phyloP scores from a whole-genome alignment of 257 asterid genomes.

The Solanum rostratum region DNA sequence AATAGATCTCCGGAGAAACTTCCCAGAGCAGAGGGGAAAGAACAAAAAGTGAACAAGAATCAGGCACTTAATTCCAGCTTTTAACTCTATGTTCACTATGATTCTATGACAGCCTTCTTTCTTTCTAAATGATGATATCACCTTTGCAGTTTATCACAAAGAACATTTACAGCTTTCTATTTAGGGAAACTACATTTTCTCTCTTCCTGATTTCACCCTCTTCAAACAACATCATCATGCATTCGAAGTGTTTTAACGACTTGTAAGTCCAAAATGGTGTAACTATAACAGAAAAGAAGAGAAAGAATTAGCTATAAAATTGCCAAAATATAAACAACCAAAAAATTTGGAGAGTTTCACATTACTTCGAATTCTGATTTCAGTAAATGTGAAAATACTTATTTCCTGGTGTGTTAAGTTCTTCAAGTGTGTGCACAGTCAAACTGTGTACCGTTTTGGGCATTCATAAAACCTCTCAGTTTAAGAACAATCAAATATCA shows the following conservation, averaged over 20 bases:
- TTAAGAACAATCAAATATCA: neutral
- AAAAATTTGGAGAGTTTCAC: neutral
- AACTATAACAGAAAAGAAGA: neutral
- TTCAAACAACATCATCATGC: neutral
- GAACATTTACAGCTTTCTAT: neutral
- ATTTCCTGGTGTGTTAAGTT: neutral
- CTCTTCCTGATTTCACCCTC: neutral
- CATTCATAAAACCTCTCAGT: neutral
- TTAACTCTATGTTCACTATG: neutral
- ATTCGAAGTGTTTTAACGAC: neutral
- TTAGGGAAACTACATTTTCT: neutral
- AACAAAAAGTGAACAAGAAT: neutral
- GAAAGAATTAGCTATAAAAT: neutral
- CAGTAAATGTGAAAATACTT: neutral
- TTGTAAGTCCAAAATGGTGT: neutral
- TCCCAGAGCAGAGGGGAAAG: neutral
- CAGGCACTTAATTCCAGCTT: neutral
- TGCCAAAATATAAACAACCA: neutral
- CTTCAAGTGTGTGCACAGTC: neutral
- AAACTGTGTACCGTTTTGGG: neutral
- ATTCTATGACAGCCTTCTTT: neutral
- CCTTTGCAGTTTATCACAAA: neutral
- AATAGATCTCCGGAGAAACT: neutral
- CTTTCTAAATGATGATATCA: neutral
- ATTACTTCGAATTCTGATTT: neutral